A percentile compares a stretch with the other conserved stretches of the same genome.
Evolutionary conservation across 2,329 filamentous ascomycete species (phyloP).

Genomic region (Aureobasidium sp.): DNA sequence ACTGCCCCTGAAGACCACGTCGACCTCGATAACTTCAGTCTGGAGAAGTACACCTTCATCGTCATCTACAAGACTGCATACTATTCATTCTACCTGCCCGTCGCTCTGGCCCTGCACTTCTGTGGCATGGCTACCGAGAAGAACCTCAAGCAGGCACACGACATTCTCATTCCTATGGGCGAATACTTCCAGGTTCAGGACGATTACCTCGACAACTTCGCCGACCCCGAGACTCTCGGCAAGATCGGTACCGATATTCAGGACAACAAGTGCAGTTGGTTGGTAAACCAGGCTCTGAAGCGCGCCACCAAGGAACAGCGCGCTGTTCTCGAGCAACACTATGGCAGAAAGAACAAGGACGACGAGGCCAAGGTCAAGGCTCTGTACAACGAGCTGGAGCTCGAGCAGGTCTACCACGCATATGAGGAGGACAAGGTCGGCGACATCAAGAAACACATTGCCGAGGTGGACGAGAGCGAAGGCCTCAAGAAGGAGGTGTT

Average conservation of each 20-base stretch:
- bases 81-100: conserved; percentile 98
- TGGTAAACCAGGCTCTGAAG: conserved; percentile 87
- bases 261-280: conserved; percentile 99
- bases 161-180: conserved; percentile 92
- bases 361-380: conserved; percentile 83
- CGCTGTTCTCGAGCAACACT: conserved; percentile 80
- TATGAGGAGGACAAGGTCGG: conserved; percentile 82
- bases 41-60: conserved; percentile 95
- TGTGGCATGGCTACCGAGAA: conserved; percentile 74
- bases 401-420: conserved; percentile 74
- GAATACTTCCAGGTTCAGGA: conserved; percentile 99
- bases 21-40: conserved; percentile 88
- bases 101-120: conserved; percentile 81
- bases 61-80: conserved; percentile 99
- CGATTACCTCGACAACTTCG: conserved; percentile 98
- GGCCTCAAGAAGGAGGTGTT: conserved; percentile 89
- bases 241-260: conserved; percentile 99
- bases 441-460: conserved; percentile 71
- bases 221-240: conserved; percentile 82
- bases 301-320: conserved; percentile 77
- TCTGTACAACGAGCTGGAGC: conserved; percentile 75
- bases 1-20: conserved; percentile 92
- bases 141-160: conserved; percentile 82
- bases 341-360: conserved; percentile 79
- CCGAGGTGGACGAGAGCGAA: conserved; percentile 70